Evolutionary conservation across 805 yeast species (phyloP), one percentile per base, ranked within the genome.

Genomic region (Kluyveromyces wickerhamii): DNA sequence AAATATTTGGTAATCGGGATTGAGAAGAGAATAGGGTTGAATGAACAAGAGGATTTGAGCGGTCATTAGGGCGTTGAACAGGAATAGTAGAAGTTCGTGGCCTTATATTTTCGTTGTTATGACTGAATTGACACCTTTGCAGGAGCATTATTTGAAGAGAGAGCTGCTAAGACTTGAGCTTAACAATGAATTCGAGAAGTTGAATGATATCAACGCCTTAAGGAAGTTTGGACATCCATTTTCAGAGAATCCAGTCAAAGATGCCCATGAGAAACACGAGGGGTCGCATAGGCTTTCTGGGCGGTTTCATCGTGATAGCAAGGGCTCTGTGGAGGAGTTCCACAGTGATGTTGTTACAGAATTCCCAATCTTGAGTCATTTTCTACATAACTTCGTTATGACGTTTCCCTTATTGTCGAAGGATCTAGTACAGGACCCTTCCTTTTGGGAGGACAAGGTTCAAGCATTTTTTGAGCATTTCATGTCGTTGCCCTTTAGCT

Each of bases 131-230:
- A 21, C 33, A 10, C 74, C 88, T 3, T 65, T 72, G 0, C 85
- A 88, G 54, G 95, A 86, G 57, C 96, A 89, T 51, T 83, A 81
- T 55, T 67, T 92, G 35, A 89, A 89, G 57, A 76, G 94, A 48
- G 88, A 84, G 58, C 66, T 89, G 12, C 61, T 89, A 18, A 70
- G 73, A 41, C 63, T 70, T 9, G 72, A 82, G 49, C 59, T 87
- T 21, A 66, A 69, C 9, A 51, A 66, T 4, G 98, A 89, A 54
- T 63, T 86, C 27, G 71, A 64, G 19, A 55, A 54, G 15, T 58
- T 87, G 26, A 71, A 77, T 40, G 74, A 76, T 39, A 72, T 76
- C 21, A 62, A 71, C 13, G 79, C 87, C 9, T 63, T 89, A 26
- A 65, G 81, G 25, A 60, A 70, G 33, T 70, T 89, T 45, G 96